Evolutionary conservation across 352 stramenopile species (phyloP).

Genomic region (Pythium scleroteichum): DNA sequence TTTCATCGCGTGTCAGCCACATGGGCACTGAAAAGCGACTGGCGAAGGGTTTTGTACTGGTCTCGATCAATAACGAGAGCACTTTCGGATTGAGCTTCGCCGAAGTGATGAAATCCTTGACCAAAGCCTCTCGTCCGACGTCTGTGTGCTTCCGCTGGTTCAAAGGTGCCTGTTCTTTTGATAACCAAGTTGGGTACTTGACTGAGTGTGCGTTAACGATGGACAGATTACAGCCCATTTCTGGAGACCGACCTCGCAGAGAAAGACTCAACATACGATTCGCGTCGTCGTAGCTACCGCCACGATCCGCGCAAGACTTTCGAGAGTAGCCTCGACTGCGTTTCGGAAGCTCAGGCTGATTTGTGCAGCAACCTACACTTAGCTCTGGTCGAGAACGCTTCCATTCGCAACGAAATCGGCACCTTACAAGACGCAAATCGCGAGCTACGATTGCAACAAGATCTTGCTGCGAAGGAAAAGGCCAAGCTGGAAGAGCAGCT

Average conservation of each 20-base stretch:
- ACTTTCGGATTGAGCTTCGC: constrained; percentile 64
- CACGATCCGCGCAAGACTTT: constrained; percentile 37
- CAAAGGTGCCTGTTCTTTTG: no score
- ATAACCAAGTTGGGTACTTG: no score
- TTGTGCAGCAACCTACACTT: constrained; percentile 63
- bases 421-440: constrained; percentile 54
- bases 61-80: constrained; percentile 78
- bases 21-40: constrained; percentile 56
- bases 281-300: constrained; percentile 16
- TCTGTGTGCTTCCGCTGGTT: constrained; percentile 81
- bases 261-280: constrained; percentile 24
- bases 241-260: constrained; percentile 59
- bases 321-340: constrained; percentile 51
- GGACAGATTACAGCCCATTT: constrained; percentile 70
- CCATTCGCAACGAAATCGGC: constrained; percentile 67
- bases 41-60: constrained; percentile 72
- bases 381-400: constrained; percentile 75
- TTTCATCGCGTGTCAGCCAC: constrained; percentile 43
- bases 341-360: constrained; percentile 61
- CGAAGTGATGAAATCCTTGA: constrained; percentile 51
- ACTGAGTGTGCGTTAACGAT: no score
- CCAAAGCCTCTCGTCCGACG: constrained; percentile 60
- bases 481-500: constrained; percentile 33
- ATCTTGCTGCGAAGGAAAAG: constrained; percentile 35
- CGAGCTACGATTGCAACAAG: constrained; percentile 38